Evolutionary conservation across 2,329 filamentous ascomycete genomes (phyloP).

Genomic region (Scytalidium sp.): DNA sequence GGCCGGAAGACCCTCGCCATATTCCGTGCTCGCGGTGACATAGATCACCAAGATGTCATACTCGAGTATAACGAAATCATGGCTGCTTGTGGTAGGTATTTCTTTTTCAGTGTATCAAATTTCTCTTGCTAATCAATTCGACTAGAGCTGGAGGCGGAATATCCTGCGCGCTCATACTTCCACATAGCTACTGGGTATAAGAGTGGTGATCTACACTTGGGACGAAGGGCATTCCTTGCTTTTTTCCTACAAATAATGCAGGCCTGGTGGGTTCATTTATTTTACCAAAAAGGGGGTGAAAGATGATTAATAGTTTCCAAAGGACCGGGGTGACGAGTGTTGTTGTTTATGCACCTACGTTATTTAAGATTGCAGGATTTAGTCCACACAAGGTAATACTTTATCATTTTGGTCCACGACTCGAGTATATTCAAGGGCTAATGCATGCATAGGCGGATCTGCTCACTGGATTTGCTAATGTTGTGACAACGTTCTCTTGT

Average conservation of each 20-base stretch:
- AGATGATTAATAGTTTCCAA: background rate
- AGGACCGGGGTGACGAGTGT: background rate
- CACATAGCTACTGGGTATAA: slow-evolving; percentile 1
- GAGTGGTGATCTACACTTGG: background rate
- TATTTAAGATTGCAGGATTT: background rate
- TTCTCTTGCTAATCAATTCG: background rate
- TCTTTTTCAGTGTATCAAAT: background rate
- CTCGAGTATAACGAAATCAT: slow-evolving; percentile 1
- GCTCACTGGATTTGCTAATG: background rate
- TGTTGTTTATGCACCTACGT: background rate
- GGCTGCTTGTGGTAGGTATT: background rate
- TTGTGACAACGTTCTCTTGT: background rate
- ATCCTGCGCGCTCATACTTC: background rate
- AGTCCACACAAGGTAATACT: background rate
- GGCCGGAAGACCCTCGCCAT: background rate
- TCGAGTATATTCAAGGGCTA: background rate
- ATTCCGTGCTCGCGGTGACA: background rate
- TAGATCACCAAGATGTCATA: background rate
- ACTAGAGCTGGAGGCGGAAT: background rate
- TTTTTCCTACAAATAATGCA: background rate
- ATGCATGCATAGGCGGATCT: background rate
- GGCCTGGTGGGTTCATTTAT: background rate
- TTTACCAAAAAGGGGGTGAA: background rate
- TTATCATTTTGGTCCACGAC: background rate
- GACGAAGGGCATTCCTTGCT: background rate